These are phyloP conservation scores for Grigorovia humatica DNA, from an alignment of 805 yeast genomes.

Conservation along the genomic window DNA sequence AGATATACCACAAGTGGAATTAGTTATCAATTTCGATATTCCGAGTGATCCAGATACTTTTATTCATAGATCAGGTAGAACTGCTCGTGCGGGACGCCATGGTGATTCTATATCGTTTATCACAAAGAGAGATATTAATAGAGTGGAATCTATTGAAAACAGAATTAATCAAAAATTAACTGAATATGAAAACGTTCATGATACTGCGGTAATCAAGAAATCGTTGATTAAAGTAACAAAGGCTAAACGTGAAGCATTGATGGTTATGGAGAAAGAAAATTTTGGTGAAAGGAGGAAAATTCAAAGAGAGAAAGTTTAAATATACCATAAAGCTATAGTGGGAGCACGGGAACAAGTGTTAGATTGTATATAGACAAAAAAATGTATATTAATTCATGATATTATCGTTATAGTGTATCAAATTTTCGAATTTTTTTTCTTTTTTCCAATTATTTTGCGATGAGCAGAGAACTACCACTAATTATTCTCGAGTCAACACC, in stretches of 20 bases:
- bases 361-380: neutral
- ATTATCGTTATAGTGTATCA: conserved; percentile 3
- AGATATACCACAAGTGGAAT: conserved; percentile 86
- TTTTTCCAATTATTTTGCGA: neutral
- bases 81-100: conserved; percentile 91
- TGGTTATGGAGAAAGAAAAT: conserved; percentile 88
- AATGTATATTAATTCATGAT: neutral
- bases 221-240: conserved; percentile 59
- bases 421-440: neutral
- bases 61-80: conserved; percentile 95
- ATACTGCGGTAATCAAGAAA: conserved; percentile 64
- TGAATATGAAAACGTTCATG: conserved; percentile 60
- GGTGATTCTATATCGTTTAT: conserved; percentile 81
- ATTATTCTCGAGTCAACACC: neutral
- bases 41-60: conserved; percentile 96
- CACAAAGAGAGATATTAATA: conserved; percentile 71
- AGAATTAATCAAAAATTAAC: conserved; percentile 73
- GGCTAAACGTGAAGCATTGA: conserved; percentile 81
- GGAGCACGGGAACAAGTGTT: no score
- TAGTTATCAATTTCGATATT: conserved; percentile 84
- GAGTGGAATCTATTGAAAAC: conserved; percentile 79
- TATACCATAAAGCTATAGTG: neutral
- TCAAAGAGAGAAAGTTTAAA: conserved; percentile 32
- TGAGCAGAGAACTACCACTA: neutral
- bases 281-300: conserved; percentile 64